Evolutionary conservation across 2,329 filamentous ascomycete species (phyloP).

Genomic region (Apiospora pterosperma): DNA sequence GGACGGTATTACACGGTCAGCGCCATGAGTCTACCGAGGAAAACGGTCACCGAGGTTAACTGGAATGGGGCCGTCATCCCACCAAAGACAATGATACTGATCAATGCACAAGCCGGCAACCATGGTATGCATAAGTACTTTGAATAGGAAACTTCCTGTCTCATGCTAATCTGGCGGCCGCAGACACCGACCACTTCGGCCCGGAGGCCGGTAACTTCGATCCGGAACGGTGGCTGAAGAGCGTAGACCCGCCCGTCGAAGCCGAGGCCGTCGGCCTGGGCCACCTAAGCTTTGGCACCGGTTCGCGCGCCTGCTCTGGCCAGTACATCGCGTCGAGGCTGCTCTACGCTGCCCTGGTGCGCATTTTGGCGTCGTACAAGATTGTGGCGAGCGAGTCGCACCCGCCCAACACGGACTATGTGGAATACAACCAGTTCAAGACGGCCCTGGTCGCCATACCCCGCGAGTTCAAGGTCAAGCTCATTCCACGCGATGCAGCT

Average conservation of each 20-base stretch:
- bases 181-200: constrained; percentile 47
- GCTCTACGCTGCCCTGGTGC: constrained; percentile 45
- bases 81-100: constrained; percentile 49
- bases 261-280: constrained; percentile 24
- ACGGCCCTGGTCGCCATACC: constrained; percentile 58
- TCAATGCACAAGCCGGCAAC: constrained; percentile 53
- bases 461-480: constrained; percentile 52
- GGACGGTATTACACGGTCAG: constrained; percentile 51
- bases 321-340: constrained; percentile 48
- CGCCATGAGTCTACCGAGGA: constrained; percentile 48
- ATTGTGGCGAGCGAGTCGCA: constrained; percentile 43
- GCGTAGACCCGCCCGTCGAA: constrained; percentile 30
- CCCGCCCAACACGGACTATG: constrained; percentile 59
- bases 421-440: constrained; percentile 60
- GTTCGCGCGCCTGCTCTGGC: constrained; percentile 48
- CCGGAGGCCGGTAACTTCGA: constrained; percentile 41
- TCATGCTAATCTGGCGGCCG: constrained; percentile 6
- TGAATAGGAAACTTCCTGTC: background rate
- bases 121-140: constrained; percentile 34
- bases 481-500: constrained; percentile 46
- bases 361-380: constrained; percentile 45
- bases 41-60: constrained; percentile 45
- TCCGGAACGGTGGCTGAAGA: constrained; percentile 45
- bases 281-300: constrained; percentile 50
- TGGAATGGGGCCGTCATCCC: constrained; percentile 51